Percentiles rank a stretch among this genome's conserved stretches.
phyloP scores from a whole-genome alignment of 257 asterid species.

The Hygrophila difformis region DNA sequence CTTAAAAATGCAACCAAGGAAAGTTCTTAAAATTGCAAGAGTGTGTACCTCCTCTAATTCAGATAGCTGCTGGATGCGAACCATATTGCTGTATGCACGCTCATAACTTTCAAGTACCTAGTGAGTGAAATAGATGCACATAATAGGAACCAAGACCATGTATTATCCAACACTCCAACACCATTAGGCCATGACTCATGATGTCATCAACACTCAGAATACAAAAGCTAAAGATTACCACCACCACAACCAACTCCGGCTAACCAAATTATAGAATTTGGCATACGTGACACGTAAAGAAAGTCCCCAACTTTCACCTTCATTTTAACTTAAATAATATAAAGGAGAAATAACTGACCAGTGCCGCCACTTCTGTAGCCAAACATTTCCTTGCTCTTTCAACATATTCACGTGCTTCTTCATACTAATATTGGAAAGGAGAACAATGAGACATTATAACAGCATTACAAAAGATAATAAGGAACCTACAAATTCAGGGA shows the following conservation, averaged over 20 bases:
- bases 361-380: conserved; percentile 97
- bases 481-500: conserved; percentile 8
- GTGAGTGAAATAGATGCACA: conserved; percentile 6
- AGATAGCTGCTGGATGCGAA: conserved; percentile 92
- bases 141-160: too few species aligned
- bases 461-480: conserved; percentile 11
- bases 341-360: conserved; percentile 56
- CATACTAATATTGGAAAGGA: conserved; percentile 47
- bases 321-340: conserved; percentile 4
- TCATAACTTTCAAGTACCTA: conserved; percentile 99
- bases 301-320: conserved; percentile 3
- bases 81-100: conserved; percentile 97
- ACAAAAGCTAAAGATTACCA: too few species aligned
- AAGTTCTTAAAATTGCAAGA: conserved; percentile 10
- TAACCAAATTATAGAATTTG: too few species aligned
- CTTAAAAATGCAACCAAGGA: conserved; percentile 4
- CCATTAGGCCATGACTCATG: too few species aligned
- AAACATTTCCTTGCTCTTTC: conserved; percentile 95
- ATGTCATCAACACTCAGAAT: too few species aligned
- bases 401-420: conserved; percentile 90
- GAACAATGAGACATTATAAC: conserved; percentile 11
- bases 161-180: too few species aligned
- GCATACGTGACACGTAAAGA: conserved; percentile 3
- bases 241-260: too few species aligned
- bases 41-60: conserved; percentile 89